Conservation (phyloP, 106 monocot species). For the Phalaenopsis equestris region DNA sequence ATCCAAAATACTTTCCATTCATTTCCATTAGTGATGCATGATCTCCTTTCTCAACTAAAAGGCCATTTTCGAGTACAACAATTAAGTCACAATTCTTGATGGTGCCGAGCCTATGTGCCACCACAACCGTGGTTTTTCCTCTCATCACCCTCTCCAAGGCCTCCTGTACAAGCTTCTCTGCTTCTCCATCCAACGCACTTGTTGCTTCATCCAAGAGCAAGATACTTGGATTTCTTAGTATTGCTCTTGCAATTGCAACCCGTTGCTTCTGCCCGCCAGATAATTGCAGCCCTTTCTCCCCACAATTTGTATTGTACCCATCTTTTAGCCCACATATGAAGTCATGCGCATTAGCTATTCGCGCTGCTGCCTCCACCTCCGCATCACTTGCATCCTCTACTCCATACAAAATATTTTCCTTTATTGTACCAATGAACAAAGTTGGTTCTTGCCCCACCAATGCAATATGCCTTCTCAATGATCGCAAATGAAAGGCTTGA, state of each 20-base stretch:
- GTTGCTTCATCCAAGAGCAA: constrained; percentile 24
- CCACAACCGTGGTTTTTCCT: constrained; percentile 18
- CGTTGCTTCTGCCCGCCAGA: constrained; percentile 32
- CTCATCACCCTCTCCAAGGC: constrained; percentile 23
- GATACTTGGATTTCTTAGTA: constrained; percentile 17
- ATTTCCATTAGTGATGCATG: constrained; percentile 11
- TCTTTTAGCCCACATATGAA: constrained; percentile 21
- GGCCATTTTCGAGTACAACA: constrained; percentile 15
- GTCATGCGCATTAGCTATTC: constrained; percentile 24
- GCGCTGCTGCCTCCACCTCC: constrained; percentile 20
- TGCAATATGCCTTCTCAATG: constrained; percentile 18
- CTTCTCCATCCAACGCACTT: constrained; percentile 17
- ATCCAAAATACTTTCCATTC: constrained; percentile 8
- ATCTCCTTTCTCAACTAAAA: constrained; percentile 19
- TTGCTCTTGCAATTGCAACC: constrained; percentile 25
- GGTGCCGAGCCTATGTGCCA: constrained; percentile 24
- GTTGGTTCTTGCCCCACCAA: constrained; percentile 27
- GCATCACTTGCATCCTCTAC: constrained; percentile 11
- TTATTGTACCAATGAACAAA: constrained; percentile 16
- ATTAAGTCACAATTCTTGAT: constrained; percentile 17
- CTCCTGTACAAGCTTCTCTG: constrained; percentile 21
- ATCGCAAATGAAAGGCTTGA: constrained; percentile 17
- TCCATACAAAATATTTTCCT: constrained; percentile 23
- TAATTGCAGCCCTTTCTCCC: constrained; percentile 15
- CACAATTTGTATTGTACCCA: constrained; percentile 24